A percentile compares a stretch with the other conserved stretches of the same genome.
phyloP scores from a whole-genome alignment of 495 filamentous ascomycete species.

The Astrothelium subdiscretum region DNA sequence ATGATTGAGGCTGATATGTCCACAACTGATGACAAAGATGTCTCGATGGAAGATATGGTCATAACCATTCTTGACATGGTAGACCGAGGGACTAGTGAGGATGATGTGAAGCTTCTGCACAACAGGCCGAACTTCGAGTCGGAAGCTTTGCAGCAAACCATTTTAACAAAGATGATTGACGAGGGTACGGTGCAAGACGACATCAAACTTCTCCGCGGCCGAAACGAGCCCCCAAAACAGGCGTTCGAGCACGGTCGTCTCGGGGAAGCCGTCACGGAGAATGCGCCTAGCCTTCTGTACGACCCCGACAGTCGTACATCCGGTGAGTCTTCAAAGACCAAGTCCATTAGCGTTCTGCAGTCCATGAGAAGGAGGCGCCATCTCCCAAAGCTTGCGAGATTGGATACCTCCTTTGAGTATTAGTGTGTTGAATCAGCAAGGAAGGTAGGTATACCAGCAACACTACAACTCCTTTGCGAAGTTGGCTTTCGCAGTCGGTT shows the following conservation, averaged over 20 bases:
- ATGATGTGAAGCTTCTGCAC: neutral
- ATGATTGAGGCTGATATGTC: neutral
- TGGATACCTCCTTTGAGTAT: neutral
- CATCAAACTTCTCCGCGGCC: neutral
- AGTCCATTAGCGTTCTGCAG: neutral
- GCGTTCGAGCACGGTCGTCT: neutral
- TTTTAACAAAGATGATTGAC: neutral
- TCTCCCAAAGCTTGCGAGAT: neutral
- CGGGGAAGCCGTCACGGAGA: neutral
- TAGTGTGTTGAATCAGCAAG: neutral
- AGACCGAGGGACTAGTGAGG: no score
- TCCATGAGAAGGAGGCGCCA: neutral
- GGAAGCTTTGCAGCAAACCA: neutral
- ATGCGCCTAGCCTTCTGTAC: neutral
- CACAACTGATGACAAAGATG: neutral
- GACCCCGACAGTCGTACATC: neutral
- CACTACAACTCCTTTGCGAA: no score
- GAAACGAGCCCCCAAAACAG: neutral
- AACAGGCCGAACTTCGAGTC: neutral
- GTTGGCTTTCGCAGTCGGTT: neutral
- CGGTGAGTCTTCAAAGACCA: neutral
- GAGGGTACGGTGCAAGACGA: neutral
- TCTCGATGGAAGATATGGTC: neutral
- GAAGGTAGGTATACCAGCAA: no score
- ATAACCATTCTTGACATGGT: no score